Base-by-base conservation (phyloP, 192 early-diverging fungal species). In the Podila epigama region DNA sequence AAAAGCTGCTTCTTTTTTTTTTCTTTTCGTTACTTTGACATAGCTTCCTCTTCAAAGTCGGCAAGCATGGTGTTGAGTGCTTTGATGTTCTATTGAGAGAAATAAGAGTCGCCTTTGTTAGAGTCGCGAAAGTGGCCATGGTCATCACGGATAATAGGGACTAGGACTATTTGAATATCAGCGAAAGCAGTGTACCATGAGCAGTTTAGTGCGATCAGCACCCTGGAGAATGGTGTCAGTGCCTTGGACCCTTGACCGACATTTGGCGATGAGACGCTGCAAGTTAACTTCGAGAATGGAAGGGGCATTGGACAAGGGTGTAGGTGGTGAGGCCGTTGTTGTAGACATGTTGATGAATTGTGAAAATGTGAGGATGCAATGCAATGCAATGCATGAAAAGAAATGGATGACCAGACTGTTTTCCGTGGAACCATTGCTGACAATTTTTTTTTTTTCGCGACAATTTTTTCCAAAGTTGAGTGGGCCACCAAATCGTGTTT, bases 141-240 rank as follows among this genome's bases (percentile, higher is more conserved):
- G 29, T 22, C 35, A 48, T 28, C 28, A 31, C 32, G 28, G 41
- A 42, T 6, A 48, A 28, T 50, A 20, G 5, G 22, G 2, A 18
- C 7, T 48, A 10, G 44, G 25, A 22, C n/a, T 20, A 48, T 1
- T 18, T 9, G 5, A 48, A 3, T 44, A 33, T 9, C 29, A 32
- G 29, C 1, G n/a, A 39, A 20, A 18, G 34, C 15, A 53, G 13
- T 16, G 12, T 63, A 77, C 73, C 56, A 20, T 41, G 12, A 52
- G 33, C 18, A 58, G 68, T 42, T 60, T 77, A 9, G 60, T 58
- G 15, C 53, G 50, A 5, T 77, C 73, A n/a, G 60, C 28, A 1
- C 73, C 73, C 37, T 77, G 73, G 55, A 77, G 73, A 28, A 64
- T 63, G 18, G 42, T 57, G 39, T 77, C 73, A 6, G 73, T 57